Evolutionary conservation across 164 flowering plant species (phyloP), one percentile per base, ranked within the genome.

Genomic region (Nelumbo lutea): DNA sequence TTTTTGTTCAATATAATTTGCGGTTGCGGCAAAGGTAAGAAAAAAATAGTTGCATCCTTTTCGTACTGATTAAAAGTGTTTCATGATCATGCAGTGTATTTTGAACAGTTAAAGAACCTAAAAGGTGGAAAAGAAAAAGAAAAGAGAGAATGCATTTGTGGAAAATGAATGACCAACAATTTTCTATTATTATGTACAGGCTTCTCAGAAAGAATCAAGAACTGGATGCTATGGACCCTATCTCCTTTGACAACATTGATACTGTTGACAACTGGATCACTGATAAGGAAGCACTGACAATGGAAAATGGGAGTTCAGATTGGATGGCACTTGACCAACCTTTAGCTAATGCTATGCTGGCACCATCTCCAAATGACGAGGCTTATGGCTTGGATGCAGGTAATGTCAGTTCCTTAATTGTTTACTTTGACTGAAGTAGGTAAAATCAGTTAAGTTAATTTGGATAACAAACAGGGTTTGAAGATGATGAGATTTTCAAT

Each of bases 1-100:
- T 79, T 42, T 88, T 83, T 72, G 91, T 87, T 65, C 89, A 83
- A 51, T 80, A 79, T 79, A 92, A 90, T 71, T 70, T 88, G 75
- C 83, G 81, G 52, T 73, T 86, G 61, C 84, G 76, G 77, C 84
- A 84, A 71, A 77, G 73, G 93, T 92, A 77, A 78, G 83, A 75
- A 48, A 10, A 58, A 11, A 68, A 14, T 52, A n/a, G 43, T 64
- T 41, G 72, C 27, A 8, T 3, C 6, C 10, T 11, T 53, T 9
- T 53, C 7, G 48, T 46, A 46, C 7, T 46, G 5, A 46, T 46
- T 46, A 7, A 7, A 4, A 53, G 14, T 15, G 2, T 53, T 53
- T 53, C 14, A 9, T 53, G 3, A 11, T 53, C 14, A 53, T 53
- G 14, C 27, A 27, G 27, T 27, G 2, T 51, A 7, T 2, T 51